Evolutionary conservation across 148 eudicot species (phyloP).

Genomic region (Dianthus caryophyllus): DNA sequence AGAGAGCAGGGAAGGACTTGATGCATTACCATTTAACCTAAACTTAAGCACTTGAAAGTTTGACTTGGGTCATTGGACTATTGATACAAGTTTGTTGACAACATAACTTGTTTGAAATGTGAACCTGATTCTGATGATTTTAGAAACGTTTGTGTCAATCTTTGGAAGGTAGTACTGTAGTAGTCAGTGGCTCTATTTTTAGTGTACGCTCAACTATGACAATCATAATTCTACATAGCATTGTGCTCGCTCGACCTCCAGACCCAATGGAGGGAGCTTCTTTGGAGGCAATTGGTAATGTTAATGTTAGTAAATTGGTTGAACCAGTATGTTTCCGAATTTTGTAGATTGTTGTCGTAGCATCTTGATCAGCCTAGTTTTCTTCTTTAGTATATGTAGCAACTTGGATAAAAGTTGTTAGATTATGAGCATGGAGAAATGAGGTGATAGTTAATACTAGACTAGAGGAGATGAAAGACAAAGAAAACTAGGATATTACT

Average conservation of each 20-base stretch:
- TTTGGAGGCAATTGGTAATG: too few relatives aligned
- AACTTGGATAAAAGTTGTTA: too few relatives aligned
- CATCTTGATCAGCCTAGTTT: constrained; percentile 8
- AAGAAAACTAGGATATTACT: too few relatives aligned
- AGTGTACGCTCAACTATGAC: too few relatives aligned
- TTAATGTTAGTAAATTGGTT: background rate
- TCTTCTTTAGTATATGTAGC: background rate
- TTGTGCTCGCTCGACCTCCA: too few relatives aligned
- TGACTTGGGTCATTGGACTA: background rate
- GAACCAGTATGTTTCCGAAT: background rate
- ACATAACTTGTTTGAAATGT: background rate
- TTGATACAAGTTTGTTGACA: background rate
- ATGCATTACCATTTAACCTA: background rate
- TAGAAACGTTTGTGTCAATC: background rate
- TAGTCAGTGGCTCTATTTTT: too few relatives aligned
- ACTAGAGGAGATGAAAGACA: too few relatives aligned
- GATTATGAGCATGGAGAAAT: too few relatives aligned
- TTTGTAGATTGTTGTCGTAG: background rate
- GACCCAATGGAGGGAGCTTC: too few relatives aligned
- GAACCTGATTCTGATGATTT: background rate
- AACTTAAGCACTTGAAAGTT: background rate
- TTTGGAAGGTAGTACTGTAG: background rate
- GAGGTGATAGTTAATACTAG: too few relatives aligned
- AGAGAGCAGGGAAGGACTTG: background rate
- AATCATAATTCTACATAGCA: too few relatives aligned